Conservation (phyloP, 768 basidiomycete genomes). For the Boletellus ananas region DNA sequence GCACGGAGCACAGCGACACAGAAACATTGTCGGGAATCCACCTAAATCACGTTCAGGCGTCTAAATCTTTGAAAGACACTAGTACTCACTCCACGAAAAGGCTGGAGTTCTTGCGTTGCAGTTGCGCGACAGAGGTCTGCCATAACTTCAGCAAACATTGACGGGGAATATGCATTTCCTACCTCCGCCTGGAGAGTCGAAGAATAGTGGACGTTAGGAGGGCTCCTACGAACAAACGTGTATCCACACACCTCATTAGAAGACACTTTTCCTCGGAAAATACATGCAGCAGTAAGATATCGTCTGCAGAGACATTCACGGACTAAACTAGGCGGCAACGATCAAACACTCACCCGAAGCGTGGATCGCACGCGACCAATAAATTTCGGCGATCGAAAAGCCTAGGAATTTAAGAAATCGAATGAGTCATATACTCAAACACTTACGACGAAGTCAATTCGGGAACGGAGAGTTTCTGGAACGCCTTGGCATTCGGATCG, state of each 20-base stretch:
- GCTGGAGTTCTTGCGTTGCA: conserved; percentile 71
- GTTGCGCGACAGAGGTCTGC: conserved; percentile 64
- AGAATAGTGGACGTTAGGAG: conserved; percentile 3
- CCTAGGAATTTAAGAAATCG: conserved; percentile 33
- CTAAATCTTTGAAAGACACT: not conserved
- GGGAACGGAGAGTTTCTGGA: conserved; percentile 54
- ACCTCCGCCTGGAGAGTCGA: conserved; percentile 45
- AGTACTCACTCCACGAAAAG: conserved; percentile 73
- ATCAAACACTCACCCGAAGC: conserved; percentile 50
- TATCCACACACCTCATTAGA: conserved; percentile 66
- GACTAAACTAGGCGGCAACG: not conserved
- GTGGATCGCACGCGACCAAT: conserved; percentile 80
- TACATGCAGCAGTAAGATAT: conserved; percentile 82
- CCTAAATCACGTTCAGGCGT: conserved; percentile 32
- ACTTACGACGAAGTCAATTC: conserved; percentile 76
- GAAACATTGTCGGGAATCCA: conserved; percentile 94
- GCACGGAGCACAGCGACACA: conserved; percentile 76
- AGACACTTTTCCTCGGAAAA: conserved; percentile 80
- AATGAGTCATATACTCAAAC: not conserved
- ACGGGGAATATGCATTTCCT: conserved; percentile 23
- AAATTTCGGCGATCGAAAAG: conserved; percentile 78
- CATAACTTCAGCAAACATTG: conserved; percentile 5
- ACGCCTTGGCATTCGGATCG: conserved; percentile 59
- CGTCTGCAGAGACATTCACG: conserved; percentile 42
- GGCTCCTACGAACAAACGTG: not conserved